These are phyloP conservation scores for Edaphochlamys debaryana DNA, from an alignment of 139 green algal species.

Conservation along the genomic window DNA sequence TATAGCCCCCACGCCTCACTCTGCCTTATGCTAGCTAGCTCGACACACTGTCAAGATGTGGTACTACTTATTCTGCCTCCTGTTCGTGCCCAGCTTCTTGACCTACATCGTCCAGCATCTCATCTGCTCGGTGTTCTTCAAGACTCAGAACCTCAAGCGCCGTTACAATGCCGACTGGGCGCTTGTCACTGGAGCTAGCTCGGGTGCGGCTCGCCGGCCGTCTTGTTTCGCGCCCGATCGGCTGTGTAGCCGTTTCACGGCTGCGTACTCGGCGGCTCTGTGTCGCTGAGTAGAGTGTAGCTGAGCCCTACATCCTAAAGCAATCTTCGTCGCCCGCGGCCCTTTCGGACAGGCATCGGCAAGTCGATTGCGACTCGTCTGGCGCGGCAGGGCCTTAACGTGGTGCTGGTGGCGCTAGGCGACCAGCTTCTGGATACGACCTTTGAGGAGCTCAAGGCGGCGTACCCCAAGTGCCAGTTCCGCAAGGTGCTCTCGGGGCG, in stretches of 20 bases:
- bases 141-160: conserved; percentile 88
- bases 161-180: conserved; percentile 91
- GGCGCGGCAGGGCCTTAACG: conserved; percentile 88
- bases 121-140: conserved; percentile 71
- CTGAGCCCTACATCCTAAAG: too few species aligned
- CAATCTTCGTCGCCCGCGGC: too few species aligned
- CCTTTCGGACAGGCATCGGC: conserved; percentile 85
- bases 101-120: conserved; percentile 80
- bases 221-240: too few species aligned
- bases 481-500: conserved; percentile 65
- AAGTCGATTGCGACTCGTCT: conserved; percentile 86
- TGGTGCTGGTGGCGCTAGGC: conserved; percentile 89
- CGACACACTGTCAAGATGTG: conserved; percentile 31
- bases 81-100: conserved; percentile 49
- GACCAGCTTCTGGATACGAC: conserved; percentile 84
- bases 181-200: conserved; percentile 91
- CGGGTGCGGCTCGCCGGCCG: too few species aligned
- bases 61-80: conserved; percentile 40
- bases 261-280: too few species aligned
- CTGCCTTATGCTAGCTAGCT: too few species aligned
- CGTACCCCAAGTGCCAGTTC: conserved; percentile 78
- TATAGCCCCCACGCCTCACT: too few species aligned
- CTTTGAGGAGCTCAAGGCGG: conserved; percentile 69
- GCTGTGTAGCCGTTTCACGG: too few species aligned
- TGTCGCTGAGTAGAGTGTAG: too few species aligned